Percentiles rank a stretch among this genome's conserved stretches.
phyloP scores from a whole-genome alignment of 78 protist species.

The Dictyostelium capitatum region DNA sequence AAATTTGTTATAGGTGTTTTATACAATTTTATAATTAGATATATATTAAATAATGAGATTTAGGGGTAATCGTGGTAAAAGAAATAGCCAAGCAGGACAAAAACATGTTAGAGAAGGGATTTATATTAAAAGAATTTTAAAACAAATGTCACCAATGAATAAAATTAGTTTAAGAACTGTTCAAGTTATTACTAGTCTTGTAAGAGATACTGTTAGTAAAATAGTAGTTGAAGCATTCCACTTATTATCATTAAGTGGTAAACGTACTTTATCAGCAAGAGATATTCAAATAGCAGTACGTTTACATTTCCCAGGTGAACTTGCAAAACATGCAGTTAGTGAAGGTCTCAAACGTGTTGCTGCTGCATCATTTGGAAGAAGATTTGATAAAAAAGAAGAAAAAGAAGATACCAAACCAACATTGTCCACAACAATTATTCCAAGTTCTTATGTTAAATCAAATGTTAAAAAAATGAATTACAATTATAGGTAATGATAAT shows the following conservation, averaged over 20 bases:
- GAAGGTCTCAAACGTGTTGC: background rate
- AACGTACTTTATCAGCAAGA: background rate
- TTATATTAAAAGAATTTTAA: background rate
- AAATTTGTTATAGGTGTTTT: too few species aligned
- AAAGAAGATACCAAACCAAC: too few species aligned
- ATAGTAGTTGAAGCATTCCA: background rate
- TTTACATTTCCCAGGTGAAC: background rate
- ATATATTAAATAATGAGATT: too few species aligned
- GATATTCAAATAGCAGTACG: background rate
- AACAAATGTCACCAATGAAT: background rate
- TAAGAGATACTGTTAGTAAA: background rate
- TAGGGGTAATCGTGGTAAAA: too few species aligned
- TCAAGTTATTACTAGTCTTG: background rate
- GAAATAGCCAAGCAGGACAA: background rate
- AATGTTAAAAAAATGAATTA: constrained; percentile 12
- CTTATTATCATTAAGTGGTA: background rate
- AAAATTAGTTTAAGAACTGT: background rate
- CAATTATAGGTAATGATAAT: background rate
- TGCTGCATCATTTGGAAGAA: background rate
- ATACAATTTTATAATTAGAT: too few species aligned
- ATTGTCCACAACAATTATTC: background rate
- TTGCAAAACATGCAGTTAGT: constrained; percentile 11
- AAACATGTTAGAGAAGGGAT: constrained; percentile 1
- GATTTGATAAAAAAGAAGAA: too few species aligned
- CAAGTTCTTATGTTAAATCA: background rate